Evolutionary conservation across 192 early-diverging fungal genomes (phyloP), one percentile per base, ranked within the genome.

Genomic region (Backusella westeae): DNA sequence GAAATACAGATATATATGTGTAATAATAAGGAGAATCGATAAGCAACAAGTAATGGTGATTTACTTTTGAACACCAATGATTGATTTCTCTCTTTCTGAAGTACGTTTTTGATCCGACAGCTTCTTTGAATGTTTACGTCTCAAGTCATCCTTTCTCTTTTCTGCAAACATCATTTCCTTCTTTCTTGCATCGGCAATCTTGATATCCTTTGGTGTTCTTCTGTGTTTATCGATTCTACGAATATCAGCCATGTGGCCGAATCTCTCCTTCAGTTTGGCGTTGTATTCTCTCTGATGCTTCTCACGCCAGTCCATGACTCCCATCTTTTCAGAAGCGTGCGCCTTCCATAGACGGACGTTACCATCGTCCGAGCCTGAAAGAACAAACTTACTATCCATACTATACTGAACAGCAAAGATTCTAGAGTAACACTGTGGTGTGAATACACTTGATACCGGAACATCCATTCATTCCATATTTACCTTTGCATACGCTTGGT

Each of bases 301-400:
- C 83, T 99, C 93, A 75, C 95, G 90, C 78, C 87, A 88, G 41
- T 90, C 90, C 73, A 87, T 89, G 68, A 85, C 71, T 39, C 84
- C 87, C 78, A 87, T 77, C 80, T 95, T 96, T 78, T 97, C 94
- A 1, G 91, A 92, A n/a, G 96, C 96, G 15, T 90, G 84, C 1
- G 96, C 96, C 81, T 97, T 98, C 98, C 98, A 99, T 69, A 99
- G 77, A 52, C 98, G 92, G 79, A 99, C 86, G 81, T 96, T 99
- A 74, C 97, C 97, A 82, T 99, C 98, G 82, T 99, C 97, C 29
- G 93, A 95, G 14, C 97, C 98, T 12, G 95, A 97, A 29, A 99
- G 78, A 6, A 99, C 91, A 80, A 91, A 99, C 68, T 96, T 97
- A 80, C 90, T 89, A 81, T 99, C 98, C 95, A 97, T 96, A 67